Evolutionary conservation across 495 filamentous ascomycete species (phyloP).

Genomic region (Margaritispora aquatica): DNA sequence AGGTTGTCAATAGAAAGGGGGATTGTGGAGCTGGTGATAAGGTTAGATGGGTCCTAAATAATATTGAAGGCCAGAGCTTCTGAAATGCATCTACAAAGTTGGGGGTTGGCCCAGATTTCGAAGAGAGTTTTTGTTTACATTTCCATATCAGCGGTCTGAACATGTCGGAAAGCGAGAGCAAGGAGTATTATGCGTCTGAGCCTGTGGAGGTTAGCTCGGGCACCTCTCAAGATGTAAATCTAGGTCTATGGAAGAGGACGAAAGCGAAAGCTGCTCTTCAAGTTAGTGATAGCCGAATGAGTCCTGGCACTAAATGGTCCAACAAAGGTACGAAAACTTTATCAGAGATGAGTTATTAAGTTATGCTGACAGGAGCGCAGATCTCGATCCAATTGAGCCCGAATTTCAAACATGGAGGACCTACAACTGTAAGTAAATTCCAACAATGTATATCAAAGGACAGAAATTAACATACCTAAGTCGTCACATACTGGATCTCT

Average conservation of each 20-base stretch:
- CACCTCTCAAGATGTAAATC: not conserved
- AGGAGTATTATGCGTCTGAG: not conserved
- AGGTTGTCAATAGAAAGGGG: not conserved
- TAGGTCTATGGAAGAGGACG: not conserved
- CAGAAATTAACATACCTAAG: not conserved
- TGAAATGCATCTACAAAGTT: not conserved
- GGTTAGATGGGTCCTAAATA: not conserved
- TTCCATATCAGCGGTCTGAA: not conserved
- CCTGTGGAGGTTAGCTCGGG: not conserved
- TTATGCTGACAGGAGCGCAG: not conserved
- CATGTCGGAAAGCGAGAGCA: not conserved
- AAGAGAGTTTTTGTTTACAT: not conserved
- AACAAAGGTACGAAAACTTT: not conserved
- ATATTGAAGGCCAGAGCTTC: not conserved
- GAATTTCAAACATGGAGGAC: not conserved
- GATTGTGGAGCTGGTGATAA: not conserved
- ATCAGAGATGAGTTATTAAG: too few species aligned
- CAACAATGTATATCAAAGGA: not conserved
- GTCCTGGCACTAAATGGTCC: not conserved
- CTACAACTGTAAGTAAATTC: not conserved
- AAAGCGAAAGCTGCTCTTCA: not conserved
- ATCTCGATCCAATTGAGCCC: not conserved
- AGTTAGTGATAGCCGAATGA: not conserved
- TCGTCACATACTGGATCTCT: slow-evolving; percentile 53
- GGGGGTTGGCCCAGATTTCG: not conserved